A percentile compares a stretch with the other conserved stretches of the same genome.
Conservation (phyloP, 345 rosid genomes). For the Rhodomyrtus tomentosa region DNA sequence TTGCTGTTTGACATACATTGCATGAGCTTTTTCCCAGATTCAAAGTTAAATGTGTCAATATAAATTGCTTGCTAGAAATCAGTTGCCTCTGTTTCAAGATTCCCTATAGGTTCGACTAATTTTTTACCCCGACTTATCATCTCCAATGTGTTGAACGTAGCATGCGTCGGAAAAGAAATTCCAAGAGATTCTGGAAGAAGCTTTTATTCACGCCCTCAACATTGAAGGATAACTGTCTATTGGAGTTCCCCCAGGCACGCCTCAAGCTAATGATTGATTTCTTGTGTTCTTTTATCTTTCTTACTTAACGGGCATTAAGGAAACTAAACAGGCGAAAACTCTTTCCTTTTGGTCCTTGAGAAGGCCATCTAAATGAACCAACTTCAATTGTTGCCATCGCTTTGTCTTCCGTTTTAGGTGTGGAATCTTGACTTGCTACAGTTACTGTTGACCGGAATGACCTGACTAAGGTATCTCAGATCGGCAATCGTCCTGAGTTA, state of each 20-base stretch:
- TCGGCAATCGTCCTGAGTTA: conserved; percentile 30
- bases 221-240: conserved; percentile 81
- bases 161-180: conserved; percentile 83
- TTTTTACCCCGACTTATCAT: not conserved
- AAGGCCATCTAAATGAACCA: not conserved
- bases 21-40: not conserved
- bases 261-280: not conserved
- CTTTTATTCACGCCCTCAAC: conserved; percentile 53
- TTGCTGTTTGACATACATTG: not conserved
- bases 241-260: conserved; percentile 80
- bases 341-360: not conserved
- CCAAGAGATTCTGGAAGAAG: conserved; percentile 86
- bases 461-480: conserved; percentile 30
- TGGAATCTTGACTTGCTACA: conserved; percentile 89
- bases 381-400: not conserved
- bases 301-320: not conserved
- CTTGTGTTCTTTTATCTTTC: not conserved
- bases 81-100: not conserved
- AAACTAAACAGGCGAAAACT: not conserved
- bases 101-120: not conserved
- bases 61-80: not conserved
- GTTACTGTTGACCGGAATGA: conserved; percentile 56
- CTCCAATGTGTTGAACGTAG: conserved; percentile 20
- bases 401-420: conserved; percentile 34
- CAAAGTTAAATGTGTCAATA: not conserved